Percentiles rank a stretch among this genome's conserved stretches.
phyloP scores from a whole-genome alignment of 148 eudicot genomes.

The Rhododendron ferrugineum region DNA sequence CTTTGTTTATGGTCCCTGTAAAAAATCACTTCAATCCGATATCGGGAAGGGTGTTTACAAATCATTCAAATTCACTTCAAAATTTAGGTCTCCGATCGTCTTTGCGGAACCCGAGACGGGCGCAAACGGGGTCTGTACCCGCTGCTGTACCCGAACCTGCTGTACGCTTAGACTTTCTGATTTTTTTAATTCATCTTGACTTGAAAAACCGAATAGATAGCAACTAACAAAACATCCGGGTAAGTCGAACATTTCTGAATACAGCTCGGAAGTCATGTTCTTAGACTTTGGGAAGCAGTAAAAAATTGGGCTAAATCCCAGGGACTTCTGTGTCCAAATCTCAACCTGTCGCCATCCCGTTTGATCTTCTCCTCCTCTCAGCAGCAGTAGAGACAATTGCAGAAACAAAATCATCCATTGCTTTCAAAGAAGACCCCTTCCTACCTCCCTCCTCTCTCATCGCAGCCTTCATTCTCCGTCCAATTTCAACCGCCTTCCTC shows the following conservation, averaged over 20 bases:
- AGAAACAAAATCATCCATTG: constrained; percentile 34
- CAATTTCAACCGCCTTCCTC: constrained; percentile 44
- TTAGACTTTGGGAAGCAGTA: neutral
- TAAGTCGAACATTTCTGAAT: neutral
- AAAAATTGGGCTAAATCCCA: neutral
- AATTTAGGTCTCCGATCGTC: too few species aligned
- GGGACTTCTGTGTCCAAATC: constrained; percentile 20
- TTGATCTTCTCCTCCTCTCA: neutral
- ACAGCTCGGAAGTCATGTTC: neutral
- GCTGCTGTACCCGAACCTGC: too few species aligned
- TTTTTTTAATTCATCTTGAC: neutral
- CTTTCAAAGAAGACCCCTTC: constrained; percentile 39
- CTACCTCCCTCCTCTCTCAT: constrained; percentile 20
- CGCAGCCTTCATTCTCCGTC: constrained; percentile 31
- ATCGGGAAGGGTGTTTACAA: too few species aligned
- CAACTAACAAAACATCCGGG: neutral
- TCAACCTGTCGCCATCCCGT: constrained; percentile 44
- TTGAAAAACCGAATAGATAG: neutral
- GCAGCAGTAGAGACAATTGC: constrained; percentile 14
- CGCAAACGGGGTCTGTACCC: too few species aligned
- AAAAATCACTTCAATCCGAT: too few species aligned
- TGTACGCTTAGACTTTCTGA: too few species aligned
- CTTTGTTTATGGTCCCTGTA: too few species aligned
- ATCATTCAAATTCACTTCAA: too few species aligned
- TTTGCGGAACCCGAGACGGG: too few species aligned